A percentile compares a stretch with the other conserved stretches of the same genome.
phyloP scores from a whole-genome alignment of 2,329 filamentous ascomycete species.

The Fusarium sp. region DNA sequence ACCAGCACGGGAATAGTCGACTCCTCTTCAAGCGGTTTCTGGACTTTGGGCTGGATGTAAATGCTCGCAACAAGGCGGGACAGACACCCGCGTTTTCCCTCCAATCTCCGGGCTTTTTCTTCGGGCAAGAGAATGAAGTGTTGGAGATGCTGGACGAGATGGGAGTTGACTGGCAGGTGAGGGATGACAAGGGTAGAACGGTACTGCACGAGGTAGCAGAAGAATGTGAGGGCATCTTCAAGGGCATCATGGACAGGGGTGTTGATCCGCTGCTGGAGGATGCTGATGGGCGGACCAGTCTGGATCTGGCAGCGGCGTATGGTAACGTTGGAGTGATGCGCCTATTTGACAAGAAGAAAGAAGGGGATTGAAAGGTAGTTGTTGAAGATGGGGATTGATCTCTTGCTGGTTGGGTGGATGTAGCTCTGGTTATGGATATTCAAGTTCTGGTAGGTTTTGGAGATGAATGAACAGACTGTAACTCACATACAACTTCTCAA shows the following conservation, averaged over 20 bases:
- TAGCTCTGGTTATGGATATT: not conserved
- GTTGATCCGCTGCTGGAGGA: constrained; percentile 29
- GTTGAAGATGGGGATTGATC: not conserved
- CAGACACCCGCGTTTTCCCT: constrained; percentile 26
- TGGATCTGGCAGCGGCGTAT: constrained; percentile 24
- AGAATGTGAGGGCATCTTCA: not conserved
- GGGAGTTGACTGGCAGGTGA: constrained; percentile 29
- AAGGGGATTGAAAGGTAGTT: not conserved
- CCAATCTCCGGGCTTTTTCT: no score
- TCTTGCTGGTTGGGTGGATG: not conserved
- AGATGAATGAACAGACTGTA: not conserved
- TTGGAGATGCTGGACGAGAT: constrained; percentile 19
- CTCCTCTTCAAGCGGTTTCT: constrained; percentile 12
- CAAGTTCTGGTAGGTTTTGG: not conserved
- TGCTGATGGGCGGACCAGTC: constrained; percentile 19
- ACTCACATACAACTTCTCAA: not conserved
- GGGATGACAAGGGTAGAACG: constrained; percentile 19
- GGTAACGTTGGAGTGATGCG: constrained; percentile 8
- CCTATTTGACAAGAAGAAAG: constrained; percentile 19
- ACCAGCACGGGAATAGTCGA: no score
- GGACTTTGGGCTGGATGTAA: constrained; percentile 24
- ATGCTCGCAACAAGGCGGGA: constrained; percentile 27
- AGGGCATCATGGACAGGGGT: constrained; percentile 13
- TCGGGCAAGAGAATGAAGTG: not conserved
- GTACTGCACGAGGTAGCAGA: constrained; percentile 24